phyloP scores from a whole-genome alignment of 306 rosid species.

The Castanea crenata region DNA sequence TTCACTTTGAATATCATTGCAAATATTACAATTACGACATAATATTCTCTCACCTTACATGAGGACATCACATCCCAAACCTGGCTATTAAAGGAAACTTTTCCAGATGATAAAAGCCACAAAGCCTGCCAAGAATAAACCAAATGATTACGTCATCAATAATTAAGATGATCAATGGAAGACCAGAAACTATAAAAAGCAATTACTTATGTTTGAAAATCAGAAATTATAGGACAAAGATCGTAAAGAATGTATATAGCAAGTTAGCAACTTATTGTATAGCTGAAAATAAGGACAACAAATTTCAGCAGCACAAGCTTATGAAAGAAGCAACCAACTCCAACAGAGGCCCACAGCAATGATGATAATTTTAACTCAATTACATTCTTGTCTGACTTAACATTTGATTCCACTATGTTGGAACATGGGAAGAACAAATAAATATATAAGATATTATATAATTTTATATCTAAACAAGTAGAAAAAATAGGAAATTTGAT shows the following conservation, averaged over 20 bases:
- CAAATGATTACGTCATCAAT: conserved; percentile 3
- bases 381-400: too few relatives aligned
- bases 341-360: background rate
- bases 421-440: too few relatives aligned
- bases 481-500: background rate
- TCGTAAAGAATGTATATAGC: background rate
- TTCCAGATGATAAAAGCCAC: conserved; percentile 19
- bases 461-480: background rate
- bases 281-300: background rate
- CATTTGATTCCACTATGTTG: too few relatives aligned
- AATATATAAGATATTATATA: background rate
- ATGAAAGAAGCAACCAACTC: background rate
- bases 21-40: conserved; percentile 15
- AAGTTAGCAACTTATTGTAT: background rate
- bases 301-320: background rate
- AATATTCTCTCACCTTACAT: conserved; percentile 24
- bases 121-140: conserved; percentile 27
- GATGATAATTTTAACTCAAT: background rate
- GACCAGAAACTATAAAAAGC: background rate
- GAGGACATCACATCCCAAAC: conserved; percentile 17
- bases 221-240: background rate
- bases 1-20: conserved; percentile 31
- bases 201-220: background rate
- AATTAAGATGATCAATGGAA: background rate
- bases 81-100: conserved; percentile 17